A percentile compares a stretch with the other conserved stretches of the same genome.
Evolutionary conservation across 129 eudicot species (phyloP).

Genomic region (Arctium minus): DNA sequence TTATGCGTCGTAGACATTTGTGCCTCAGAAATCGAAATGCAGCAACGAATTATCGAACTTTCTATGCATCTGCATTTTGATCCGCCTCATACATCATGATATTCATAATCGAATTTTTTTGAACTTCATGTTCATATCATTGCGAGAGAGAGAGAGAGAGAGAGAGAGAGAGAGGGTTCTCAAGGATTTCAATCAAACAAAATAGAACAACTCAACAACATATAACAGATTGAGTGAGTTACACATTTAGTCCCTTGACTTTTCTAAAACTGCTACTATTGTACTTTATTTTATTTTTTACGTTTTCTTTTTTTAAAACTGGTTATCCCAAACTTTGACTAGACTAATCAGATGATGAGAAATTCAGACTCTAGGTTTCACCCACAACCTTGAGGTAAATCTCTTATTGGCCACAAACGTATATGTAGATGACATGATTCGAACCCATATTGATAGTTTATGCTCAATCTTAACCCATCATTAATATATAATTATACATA

Average conservation of each 20-base stretch:
- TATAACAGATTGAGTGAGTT: slow-evolving; percentile 3
- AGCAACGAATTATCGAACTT: slow-evolving; percentile 1
- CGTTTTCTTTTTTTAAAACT: neutral
- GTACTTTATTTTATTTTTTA: neutral
- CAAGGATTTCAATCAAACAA: slow-evolving; percentile 16
- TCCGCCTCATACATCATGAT: neutral
- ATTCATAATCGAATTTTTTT: neutral
- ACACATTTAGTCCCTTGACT: slow-evolving; percentile 7
- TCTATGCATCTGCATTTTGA: slow-evolving; percentile 10
- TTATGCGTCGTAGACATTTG: slow-evolving; percentile 7
- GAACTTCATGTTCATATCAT: slow-evolving; percentile 4
- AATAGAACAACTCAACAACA: slow-evolving; percentile 6
- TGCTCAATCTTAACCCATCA: too few species aligned
- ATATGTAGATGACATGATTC: too few species aligned
- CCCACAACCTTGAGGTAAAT: too few species aligned
- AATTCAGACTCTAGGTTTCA: too few species aligned
- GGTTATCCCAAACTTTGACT: too few species aligned
- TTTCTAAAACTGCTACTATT: slow-evolving; percentile 8
- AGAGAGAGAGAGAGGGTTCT: slow-evolving; percentile 11
- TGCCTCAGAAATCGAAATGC: slow-evolving; percentile 1
- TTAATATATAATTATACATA: too few species aligned
- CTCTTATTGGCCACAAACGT: too few species aligned
- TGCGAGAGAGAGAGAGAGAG: slow-evolving; percentile 6
- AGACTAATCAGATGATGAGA: too few species aligned
- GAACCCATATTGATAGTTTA: too few species aligned